These are phyloP conservation scores for Apiotrichum veenhuisii DNA, from an alignment of 1,284 basidiomycete species.

Conservation along the genomic window DNA sequence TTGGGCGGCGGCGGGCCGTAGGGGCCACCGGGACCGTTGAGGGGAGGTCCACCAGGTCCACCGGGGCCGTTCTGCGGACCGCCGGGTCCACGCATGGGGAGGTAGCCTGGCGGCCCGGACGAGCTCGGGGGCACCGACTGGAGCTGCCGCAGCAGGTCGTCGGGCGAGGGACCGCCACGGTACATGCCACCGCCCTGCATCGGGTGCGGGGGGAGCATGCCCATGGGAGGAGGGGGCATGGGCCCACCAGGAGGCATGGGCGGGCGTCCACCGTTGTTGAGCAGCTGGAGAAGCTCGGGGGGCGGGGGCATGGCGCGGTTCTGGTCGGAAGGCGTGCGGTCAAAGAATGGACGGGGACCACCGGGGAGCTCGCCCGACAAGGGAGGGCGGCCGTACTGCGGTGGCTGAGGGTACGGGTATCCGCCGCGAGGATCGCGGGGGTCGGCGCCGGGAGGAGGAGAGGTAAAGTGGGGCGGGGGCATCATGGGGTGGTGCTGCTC, in stretches of 20 bases:
- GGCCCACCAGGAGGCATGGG: constrained; percentile 4
- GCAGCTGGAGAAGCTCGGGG: constrained; percentile 27
- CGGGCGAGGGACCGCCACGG: constrained; percentile 15
- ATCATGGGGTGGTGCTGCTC: constrained; percentile 6
- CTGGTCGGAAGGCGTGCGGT: constrained; percentile 4
- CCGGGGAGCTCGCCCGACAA: constrained; percentile 3
- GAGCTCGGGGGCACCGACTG: constrained; percentile 1
- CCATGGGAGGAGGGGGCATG: constrained; percentile 18
- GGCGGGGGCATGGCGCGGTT: constrained; percentile 3
- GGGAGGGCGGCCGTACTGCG: constrained; percentile 5
- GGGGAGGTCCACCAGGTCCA: not conserved
- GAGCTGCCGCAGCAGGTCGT: constrained; percentile 23
- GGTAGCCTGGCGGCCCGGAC: constrained; percentile 9
- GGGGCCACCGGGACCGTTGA: not conserved
- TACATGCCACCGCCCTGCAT: constrained; percentile 14
- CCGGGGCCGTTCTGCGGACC: constrained; percentile 4
- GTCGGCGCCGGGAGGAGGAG: constrained; percentile 14
- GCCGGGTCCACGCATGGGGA: constrained; percentile 10
- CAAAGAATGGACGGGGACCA: constrained; percentile 8
- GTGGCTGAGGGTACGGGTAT: not conserved
- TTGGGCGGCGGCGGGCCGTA: constrained; percentile 12
- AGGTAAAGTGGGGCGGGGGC: constrained; percentile 15
- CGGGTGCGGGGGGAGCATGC: constrained; percentile 21
- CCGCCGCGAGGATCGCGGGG: constrained; percentile 5
- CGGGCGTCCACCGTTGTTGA: constrained; percentile 18